Conservation (phyloP, 768 basidiomycete genomes). For the Leccinum sublutescens region DNA sequence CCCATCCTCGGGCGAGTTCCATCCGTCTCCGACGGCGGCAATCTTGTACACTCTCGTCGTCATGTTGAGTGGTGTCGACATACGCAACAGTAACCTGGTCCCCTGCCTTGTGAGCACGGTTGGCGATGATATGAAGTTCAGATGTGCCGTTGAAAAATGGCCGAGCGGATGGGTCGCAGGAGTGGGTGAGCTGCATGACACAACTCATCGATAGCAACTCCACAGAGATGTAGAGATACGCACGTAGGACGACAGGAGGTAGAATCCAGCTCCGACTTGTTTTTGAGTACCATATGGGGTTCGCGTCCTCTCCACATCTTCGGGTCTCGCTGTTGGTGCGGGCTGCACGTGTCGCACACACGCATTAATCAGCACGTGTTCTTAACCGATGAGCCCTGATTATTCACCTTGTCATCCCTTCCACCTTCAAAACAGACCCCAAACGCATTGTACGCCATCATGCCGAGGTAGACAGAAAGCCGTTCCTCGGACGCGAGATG, state of each 20-base stretch:
- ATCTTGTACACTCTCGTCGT: constrained; percentile 51
- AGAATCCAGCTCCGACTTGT: constrained; percentile 76
- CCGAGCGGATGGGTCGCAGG: constrained; percentile 65
- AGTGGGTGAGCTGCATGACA: constrained; percentile 55
- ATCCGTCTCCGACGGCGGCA: constrained; percentile 63
- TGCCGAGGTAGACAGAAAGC: constrained; percentile 59
- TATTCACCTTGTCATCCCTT: constrained; percentile 64
- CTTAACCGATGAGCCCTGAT: not conserved
- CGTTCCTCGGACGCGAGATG: constrained; percentile 65
- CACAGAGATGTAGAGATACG: constrained; percentile 16
- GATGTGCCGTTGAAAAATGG: constrained; percentile 70
- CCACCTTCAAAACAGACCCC: constrained; percentile 69
- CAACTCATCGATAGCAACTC: not conserved
- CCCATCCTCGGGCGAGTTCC: constrained; percentile 81
- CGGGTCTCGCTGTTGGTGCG: constrained; percentile 50
- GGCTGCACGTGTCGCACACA: constrained; percentile 41
- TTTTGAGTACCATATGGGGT: constrained; percentile 73
- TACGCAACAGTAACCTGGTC: constrained; percentile 76
- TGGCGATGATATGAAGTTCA: constrained; percentile 69
- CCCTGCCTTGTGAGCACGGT: constrained; percentile 64
- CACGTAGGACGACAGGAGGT: constrained; percentile 73
- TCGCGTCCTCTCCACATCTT: constrained; percentile 71
- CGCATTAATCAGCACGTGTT: not conserved
- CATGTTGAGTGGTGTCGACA: constrained; percentile 61
- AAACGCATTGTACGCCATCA: constrained; percentile 74